These are phyloP conservation scores for Erodium trifolium DNA, from an alignment of 441 rosid species.

Conservation along the genomic window DNA sequence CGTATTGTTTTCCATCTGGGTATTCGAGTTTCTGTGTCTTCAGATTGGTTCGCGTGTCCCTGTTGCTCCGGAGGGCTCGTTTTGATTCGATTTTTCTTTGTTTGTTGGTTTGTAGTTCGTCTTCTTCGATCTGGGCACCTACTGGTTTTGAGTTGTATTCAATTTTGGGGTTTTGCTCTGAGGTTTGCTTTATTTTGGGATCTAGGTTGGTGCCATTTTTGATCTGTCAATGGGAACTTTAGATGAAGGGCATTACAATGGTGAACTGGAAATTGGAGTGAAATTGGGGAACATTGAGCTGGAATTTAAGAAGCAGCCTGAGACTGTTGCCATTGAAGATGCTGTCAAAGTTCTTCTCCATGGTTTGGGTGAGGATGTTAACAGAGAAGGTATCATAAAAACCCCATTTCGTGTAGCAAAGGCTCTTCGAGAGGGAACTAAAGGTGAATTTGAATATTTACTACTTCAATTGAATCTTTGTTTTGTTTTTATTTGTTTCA, in stretches of 20 bases:
- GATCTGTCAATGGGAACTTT: constrained; percentile 63
- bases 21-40: constrained; percentile 6
- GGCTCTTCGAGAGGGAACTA: constrained; percentile 77
- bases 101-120: background rate
- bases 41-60: too few species aligned
- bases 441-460: constrained; percentile 34
- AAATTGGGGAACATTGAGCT: constrained; percentile 38
- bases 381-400: constrained; percentile 78
- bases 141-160: background rate
- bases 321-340: constrained; percentile 57
- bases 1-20: constrained; percentile 10
- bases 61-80: background rate
- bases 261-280: constrained; percentile 50
- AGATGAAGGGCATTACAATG: constrained; percentile 57
- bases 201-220: constrained; percentile 28
- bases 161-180: constrained; percentile 11
- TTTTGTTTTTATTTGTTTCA: background rate
- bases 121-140: background rate
- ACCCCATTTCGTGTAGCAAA: constrained; percentile 95
- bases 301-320: constrained; percentile 44
- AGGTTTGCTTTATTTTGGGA: constrained; percentile 22
- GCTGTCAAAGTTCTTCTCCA: constrained; percentile 73
- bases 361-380: constrained; percentile 71
- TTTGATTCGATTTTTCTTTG: background rate
- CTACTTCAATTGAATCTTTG: too few species aligned